A percentile compares a stretch with the other conserved stretches of the same genome.
Evolutionary conservation across 495 filamentous ascomycete species (phyloP).

Genomic region (Aspergillus funiculosus): DNA sequence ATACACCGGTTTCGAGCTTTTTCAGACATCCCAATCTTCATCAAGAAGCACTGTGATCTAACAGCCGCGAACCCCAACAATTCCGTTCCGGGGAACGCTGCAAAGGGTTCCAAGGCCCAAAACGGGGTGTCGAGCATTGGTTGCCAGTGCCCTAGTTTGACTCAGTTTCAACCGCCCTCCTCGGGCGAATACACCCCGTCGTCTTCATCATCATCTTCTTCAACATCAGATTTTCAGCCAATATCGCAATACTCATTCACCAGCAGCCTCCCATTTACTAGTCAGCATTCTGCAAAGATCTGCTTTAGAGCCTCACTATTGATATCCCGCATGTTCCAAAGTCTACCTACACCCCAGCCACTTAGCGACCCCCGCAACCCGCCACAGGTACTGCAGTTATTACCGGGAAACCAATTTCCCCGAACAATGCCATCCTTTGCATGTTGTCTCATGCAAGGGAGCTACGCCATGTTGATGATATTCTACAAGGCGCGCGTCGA

Average conservation of each 20-base stretch:
- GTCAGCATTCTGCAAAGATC: constrained; percentile 49
- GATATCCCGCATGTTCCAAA: constrained; percentile 48
- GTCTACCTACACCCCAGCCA: constrained; percentile 47
- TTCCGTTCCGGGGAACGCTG: constrained; percentile 19
- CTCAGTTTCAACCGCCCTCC: constrained; percentile 30
- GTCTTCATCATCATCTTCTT: constrained; percentile 33
- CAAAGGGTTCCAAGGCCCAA: constrained; percentile 22
- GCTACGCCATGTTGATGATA: constrained; percentile 56
- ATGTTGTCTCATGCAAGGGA: constrained; percentile 58
- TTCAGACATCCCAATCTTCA: constrained; percentile 55
- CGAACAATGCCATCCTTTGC: constrained; percentile 58
- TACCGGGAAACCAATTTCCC: constrained; percentile 32
- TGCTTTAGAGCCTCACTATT: constrained; percentile 47
- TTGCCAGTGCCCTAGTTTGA: constrained; percentile 33
- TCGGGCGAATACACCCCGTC: constrained; percentile 36
- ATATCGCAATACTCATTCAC: constrained; percentile 31
- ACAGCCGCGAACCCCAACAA: constrained; percentile 32
- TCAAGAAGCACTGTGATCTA: constrained; percentile 54
- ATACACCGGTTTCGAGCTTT: constrained; percentile 56
- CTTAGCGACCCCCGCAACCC: constrained; percentile 15
- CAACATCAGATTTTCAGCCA: constrained; percentile 31
- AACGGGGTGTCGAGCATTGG: constrained; percentile 29
- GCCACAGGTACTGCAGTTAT: constrained; percentile 21
- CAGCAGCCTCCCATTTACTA: constrained; percentile 45
- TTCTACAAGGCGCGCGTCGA: constrained; percentile 45